Conservation (phyloP, 106 monocot genomes). For the Allium sativum region DNA sequence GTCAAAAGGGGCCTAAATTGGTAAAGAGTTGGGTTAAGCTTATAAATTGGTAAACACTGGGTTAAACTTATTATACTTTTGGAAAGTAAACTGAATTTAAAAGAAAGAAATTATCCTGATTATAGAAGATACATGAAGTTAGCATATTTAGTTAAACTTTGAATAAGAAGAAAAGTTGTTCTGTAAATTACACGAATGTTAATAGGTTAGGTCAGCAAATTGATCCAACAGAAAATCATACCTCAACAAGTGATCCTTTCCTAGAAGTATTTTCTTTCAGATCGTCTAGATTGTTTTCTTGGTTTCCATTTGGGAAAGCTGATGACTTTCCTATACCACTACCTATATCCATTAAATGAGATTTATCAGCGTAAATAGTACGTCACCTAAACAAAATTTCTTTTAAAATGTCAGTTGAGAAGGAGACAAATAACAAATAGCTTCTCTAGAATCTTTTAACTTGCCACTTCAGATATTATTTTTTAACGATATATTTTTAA, state of each 20-base stretch:
- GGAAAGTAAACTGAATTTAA: too few species aligned
- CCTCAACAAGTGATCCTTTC: conserved; percentile 70
- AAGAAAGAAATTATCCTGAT: too few species aligned
- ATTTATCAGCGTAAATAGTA: conserved; percentile 5
- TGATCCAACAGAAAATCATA: conserved; percentile 9
- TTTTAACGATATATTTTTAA: too few species aligned
- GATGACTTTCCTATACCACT: conserved; percentile 12
- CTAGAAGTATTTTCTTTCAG: conserved; percentile 26
- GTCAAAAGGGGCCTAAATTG: too few species aligned
- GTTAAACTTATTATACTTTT: too few species aligned
- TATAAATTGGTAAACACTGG: too few species aligned
- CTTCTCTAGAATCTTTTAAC: too few species aligned
- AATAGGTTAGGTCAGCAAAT: neutral
- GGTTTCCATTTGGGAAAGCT: conserved; percentile 2
- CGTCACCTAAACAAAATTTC: neutral
- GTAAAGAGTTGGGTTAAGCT: too few species aligned
- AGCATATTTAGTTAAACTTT: too few species aligned
- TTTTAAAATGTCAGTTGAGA: neutral
- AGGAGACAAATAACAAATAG: too few species aligned
- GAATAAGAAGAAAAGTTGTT: neutral
- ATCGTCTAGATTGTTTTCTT: conserved; percentile 15
- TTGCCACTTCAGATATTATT: too few species aligned
- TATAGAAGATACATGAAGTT: too few species aligned
- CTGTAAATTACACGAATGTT: neutral
- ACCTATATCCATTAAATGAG: conserved; percentile 2